A percentile compares a stretch with the other conserved stretches of the same genome.
Evolutionary conservation across 164 flowering plant species (phyloP).

Genomic region (Taxillus chinensis): DNA sequence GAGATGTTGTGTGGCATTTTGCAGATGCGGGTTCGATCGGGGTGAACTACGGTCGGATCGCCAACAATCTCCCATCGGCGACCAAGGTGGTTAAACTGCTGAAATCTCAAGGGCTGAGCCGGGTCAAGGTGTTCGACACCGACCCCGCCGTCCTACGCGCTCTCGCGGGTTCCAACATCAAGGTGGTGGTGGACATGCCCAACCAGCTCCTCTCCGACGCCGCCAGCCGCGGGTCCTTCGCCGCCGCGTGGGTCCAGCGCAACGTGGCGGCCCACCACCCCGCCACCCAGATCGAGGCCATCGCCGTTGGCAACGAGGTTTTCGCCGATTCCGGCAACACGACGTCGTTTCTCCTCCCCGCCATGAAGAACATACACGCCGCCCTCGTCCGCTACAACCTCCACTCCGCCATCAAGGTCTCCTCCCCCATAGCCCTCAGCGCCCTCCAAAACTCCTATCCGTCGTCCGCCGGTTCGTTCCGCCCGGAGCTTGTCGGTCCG

Average conservation of each 20-base stretch:
- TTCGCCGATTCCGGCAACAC: not conserved
- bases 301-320: slow-evolving; percentile 5
- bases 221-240: not conserved
- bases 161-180: not conserved
- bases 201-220: not conserved
- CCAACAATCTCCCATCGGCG: not conserved
- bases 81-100: not conserved
- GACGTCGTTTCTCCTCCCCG: not conserved
- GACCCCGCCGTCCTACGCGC: not conserved
- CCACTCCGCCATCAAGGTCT: not conserved
- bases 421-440: slow-evolving; percentile 3
- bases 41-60: slow-evolving; percentile 2
- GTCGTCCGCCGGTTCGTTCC: slow-evolving; percentile 42
- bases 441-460: slow-evolving; percentile 49
- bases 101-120: not conserved
- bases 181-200: not conserved
- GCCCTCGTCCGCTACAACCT: not conserved
- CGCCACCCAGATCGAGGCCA: not conserved
- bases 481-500: slow-evolving; percentile 26
- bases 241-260: not conserved
- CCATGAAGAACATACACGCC: slow-evolving; percentile 1
- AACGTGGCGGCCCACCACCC: slow-evolving; percentile 1
- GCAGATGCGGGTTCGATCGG: not conserved
- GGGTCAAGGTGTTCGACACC: slow-evolving; percentile 2
- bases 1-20: not conserved